These are phyloP conservation scores for Aspergillus egyptiacus DNA, from an alignment of 495 filamentous ascomycete species.

Conservation along the genomic window DNA sequence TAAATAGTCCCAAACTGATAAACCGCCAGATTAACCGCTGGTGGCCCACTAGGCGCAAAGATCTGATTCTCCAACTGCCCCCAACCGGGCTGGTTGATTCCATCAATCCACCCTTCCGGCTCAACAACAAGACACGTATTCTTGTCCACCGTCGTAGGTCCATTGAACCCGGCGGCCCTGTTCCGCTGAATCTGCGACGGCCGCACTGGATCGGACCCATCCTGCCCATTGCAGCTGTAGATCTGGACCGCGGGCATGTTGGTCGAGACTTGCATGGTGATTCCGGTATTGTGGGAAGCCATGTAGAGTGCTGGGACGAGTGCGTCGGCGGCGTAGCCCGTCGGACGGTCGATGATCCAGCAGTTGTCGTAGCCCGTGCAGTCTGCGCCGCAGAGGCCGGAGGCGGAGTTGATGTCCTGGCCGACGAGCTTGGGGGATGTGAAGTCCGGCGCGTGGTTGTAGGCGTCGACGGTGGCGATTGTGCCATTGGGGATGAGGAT, in stretches of 20 bases:
- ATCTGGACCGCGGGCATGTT: constrained; percentile 76
- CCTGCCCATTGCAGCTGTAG: constrained; percentile 67
- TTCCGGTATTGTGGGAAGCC: constrained; percentile 56
- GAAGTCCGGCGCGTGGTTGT: constrained; percentile 67
- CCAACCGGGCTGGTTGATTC: constrained; percentile 76
- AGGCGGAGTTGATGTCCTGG: constrained; percentile 53
- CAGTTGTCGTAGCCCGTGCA: constrained; percentile 77
- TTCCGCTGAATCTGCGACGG: constrained; percentile 47
- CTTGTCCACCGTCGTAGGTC: constrained; percentile 44
- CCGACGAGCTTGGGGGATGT: constrained; percentile 71
- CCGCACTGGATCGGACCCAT: constrained; percentile 55
- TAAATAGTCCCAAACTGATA: constrained; percentile 50
- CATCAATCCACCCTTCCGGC: constrained; percentile 66
- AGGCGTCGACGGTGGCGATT: constrained; percentile 54
- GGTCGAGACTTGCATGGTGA: constrained; percentile 63
- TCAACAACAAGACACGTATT: constrained; percentile 69
- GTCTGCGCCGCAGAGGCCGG: constrained; percentile 59
- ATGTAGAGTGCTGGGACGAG: constrained; percentile 58
- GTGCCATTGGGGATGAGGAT: constrained; percentile 75
- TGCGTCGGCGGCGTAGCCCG: constrained; percentile 53
- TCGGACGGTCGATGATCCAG: constrained; percentile 61
- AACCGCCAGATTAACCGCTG: constrained; percentile 59
- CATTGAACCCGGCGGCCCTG: constrained; percentile 36
- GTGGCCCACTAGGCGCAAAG: constrained; percentile 55
- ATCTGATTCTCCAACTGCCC: constrained; percentile 54